phyloP scores from a whole-genome alignment of 129 eudicot genomes.

The Tanacetum coccineum region DNA sequence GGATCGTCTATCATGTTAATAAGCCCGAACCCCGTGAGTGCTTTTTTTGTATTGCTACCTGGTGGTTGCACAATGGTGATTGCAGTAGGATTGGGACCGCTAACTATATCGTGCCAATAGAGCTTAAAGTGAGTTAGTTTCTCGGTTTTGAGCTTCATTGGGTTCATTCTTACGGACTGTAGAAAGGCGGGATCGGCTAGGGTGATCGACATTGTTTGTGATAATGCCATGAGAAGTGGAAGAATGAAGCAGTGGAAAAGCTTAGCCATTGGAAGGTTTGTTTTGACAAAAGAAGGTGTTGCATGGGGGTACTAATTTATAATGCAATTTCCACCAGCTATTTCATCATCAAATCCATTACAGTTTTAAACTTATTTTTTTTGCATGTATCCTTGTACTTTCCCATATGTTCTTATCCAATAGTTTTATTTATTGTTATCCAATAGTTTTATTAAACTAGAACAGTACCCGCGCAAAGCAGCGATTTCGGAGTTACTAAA shows the following conservation, averaged over 20 bases:
- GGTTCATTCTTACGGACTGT: conserved; percentile 14
- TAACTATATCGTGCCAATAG: conserved; percentile 55
- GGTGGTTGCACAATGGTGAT: conserved; percentile 34
- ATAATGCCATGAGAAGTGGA: conserved; percentile 18
- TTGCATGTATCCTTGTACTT: no score
- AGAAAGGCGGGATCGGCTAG: conserved; percentile 24
- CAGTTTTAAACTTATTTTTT: no score
- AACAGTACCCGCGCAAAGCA: no score
- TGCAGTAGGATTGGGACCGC: conserved; percentile 42
- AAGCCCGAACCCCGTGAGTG: conserved; percentile 39
- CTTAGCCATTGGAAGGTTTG: conserved; percentile 20
- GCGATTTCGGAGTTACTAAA: no score
- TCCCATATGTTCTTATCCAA: no score
- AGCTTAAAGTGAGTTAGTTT: conserved; percentile 52
- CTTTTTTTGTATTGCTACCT: conserved; percentile 6
- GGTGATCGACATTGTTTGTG: conserved; percentile 15
- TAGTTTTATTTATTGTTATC: no score
- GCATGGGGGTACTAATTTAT: conserved; percentile 16
- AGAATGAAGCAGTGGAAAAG: conserved; percentile 13
- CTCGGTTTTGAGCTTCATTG: conserved; percentile 26
- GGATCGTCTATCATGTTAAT: conserved; percentile 61
- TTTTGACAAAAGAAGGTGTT: conserved; percentile 11
- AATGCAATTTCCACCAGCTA: neutral
- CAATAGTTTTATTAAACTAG: no score
- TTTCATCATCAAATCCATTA: neutral